A percentile compares a stretch with the other conserved stretches of the same genome.
These are phyloP conservation scores for Jacaranda copaia DNA, from an alignment of 257 asterid genomes.

Conservation along the genomic window DNA sequence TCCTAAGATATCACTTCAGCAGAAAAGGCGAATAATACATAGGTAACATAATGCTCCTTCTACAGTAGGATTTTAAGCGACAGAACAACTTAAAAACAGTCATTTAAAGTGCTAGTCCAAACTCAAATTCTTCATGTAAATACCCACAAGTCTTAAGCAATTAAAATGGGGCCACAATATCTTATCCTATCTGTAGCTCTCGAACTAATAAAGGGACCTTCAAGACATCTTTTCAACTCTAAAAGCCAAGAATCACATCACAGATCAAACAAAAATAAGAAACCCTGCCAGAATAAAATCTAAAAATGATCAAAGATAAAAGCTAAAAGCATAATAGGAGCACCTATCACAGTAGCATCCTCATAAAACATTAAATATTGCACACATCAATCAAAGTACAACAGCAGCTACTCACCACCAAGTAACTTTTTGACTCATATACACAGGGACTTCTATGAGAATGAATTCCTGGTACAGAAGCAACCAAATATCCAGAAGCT, in stretches of 20 bases:
- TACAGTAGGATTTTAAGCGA: conserved; percentile 1
- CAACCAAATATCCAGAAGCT: conserved; percentile 76
- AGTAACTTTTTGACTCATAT: conserved; percentile 50
- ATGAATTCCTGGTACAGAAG: conserved; percentile 88
- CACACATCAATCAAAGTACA: conserved; percentile 23
- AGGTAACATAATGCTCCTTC: conserved; percentile 13
- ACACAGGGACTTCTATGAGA: conserved; percentile 55
- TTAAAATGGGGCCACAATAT: background rate
- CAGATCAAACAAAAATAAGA: conserved; percentile 12
- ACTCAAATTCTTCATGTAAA: conserved; percentile 4
- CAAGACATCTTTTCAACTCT: conserved; percentile 8
- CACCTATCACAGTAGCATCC: conserved; percentile 18
- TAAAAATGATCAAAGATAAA: conserved; percentile 8
- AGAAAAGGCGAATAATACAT: background rate
- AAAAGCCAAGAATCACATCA: conserved; percentile 17
- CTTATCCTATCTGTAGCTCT: conserved; percentile 14
- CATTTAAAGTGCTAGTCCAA: conserved; percentile 22
- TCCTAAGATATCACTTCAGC: conserved; percentile 17
- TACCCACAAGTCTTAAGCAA: conserved; percentile 17
- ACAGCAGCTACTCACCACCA: conserved; percentile 60
- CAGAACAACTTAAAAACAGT: conserved; percentile 20
- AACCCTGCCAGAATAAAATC: background rate
- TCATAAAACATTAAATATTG: conserved; percentile 1
- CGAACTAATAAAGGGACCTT: conserved; percentile 4
- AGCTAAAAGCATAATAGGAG: conserved; percentile 16